These are phyloP conservation scores for Amoebophrya sp. DNA, from an alignment of 169 alveolate species.

Conservation along the genomic window DNA sequence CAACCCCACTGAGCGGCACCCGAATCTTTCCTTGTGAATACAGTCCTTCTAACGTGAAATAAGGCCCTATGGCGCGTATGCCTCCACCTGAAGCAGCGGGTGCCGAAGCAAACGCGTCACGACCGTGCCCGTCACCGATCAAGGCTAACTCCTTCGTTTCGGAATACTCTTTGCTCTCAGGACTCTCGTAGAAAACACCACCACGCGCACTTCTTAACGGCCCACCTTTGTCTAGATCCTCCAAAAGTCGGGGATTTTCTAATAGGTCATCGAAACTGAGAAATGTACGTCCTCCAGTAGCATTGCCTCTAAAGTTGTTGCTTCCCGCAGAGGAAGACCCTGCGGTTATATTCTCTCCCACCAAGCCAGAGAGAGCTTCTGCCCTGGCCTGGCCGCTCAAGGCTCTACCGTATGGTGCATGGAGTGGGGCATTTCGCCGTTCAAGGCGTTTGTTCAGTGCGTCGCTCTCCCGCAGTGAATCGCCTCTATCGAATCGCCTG, in stretches of 20 bases:
- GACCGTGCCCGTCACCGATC: background rate
- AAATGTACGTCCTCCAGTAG: background rate
- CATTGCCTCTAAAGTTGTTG: too few relatives aligned
- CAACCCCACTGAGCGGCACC: background rate
- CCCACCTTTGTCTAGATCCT: background rate
- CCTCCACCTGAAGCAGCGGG: too few relatives aligned
- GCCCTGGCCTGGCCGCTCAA: background rate
- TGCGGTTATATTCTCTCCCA: too few relatives aligned
- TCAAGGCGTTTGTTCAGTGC: too few relatives aligned
- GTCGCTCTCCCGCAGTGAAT: background rate
- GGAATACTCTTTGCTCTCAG: too few relatives aligned
- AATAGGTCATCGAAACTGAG: background rate
- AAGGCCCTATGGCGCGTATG: background rate
- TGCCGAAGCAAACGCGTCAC: too few relatives aligned
- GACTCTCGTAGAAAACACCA: too few relatives aligned
- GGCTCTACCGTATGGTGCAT: background rate
- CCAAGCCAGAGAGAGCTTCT: too few relatives aligned
- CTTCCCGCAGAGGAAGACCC: too few relatives aligned
- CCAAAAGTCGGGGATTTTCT: background rate
- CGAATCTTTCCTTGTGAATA: background rate
- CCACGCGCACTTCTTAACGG: background rate
- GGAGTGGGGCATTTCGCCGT: background rate
- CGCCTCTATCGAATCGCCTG: background rate
- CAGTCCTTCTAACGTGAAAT: background rate
- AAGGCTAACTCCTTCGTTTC: background rate